Evolutionary conservation across 2,329 filamentous ascomycete species (phyloP).

Genomic region (Claviceps purpurea): DNA sequence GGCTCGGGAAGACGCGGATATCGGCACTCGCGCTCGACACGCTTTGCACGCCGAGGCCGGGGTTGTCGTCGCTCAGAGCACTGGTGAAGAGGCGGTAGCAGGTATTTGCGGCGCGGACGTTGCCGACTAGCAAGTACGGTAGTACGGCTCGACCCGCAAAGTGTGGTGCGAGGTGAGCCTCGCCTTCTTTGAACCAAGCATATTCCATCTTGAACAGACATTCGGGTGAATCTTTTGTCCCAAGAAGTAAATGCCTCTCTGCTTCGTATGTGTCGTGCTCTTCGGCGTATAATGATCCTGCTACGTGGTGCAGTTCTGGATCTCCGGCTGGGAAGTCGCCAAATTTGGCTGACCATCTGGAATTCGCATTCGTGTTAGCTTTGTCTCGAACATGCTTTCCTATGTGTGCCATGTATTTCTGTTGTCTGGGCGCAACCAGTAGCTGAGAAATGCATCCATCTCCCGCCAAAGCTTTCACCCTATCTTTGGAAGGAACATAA

Average conservation of each 20-base stretch:
- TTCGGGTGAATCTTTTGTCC: slow-evolving; percentile 77
- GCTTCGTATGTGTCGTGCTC: slow-evolving; percentile 90
- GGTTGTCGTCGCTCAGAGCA: slow-evolving; percentile 26
- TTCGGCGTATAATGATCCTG: slow-evolving; percentile 77
- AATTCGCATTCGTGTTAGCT: slow-evolving; percentile 6
- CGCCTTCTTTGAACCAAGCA: slow-evolving; percentile 82
- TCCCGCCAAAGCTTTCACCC: too few species aligned
- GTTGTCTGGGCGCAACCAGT: neutral
- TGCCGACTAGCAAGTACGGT: slow-evolving; percentile 81
- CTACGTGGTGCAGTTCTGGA: slow-evolving; percentile 86
- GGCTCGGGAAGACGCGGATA: slow-evolving; percentile 69
- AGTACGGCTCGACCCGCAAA: slow-evolving; percentile 81
- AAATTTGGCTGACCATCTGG: slow-evolving; percentile 66
- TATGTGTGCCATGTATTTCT: neutral
- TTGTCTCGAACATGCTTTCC: neutral
- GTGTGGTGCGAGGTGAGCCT: slow-evolving; percentile 71
- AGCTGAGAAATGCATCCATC: too few species aligned
- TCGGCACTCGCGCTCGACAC: slow-evolving; percentile 64
- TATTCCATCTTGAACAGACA: slow-evolving; percentile 76
- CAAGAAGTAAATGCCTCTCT: slow-evolving; percentile 76
- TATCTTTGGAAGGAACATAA: neutral
- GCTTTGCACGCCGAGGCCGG: slow-evolving; percentile 59
- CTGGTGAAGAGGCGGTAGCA: slow-evolving; percentile 53
- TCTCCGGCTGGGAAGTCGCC: slow-evolving; percentile 86
- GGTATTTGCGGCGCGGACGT: slow-evolving; percentile 77